phyloP scores from a whole-genome alignment of 495 filamentous ascomycete species.

The Xylaria grammica region DNA sequence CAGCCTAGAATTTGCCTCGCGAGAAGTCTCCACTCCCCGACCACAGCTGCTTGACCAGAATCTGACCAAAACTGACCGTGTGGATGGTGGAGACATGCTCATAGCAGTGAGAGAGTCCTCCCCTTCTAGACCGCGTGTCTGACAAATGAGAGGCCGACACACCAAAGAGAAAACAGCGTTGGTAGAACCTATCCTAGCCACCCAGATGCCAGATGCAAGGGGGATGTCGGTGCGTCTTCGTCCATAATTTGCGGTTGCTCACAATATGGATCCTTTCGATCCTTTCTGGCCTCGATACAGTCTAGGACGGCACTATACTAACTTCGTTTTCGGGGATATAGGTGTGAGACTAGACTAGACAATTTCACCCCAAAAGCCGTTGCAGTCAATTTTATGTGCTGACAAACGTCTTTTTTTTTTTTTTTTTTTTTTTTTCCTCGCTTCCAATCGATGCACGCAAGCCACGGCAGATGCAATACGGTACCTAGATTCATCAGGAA shows the following conservation, averaged over 20 bases:
- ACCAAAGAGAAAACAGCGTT: conserved; percentile 4
- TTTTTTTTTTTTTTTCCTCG: background rate
- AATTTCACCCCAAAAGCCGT: background rate
- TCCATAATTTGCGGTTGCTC: conserved; percentile 7
- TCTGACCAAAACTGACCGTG: background rate
- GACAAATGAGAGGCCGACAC: conserved; percentile 36
- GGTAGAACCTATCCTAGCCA: background rate
- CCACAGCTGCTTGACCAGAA: background rate
- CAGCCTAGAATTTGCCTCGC: background rate
- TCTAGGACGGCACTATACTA: conserved; percentile 11
- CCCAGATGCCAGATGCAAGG: conserved; percentile 4
- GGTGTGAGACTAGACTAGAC: background rate
- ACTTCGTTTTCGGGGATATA: conserved; percentile 2
- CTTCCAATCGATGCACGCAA: background rate
- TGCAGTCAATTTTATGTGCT: background rate
- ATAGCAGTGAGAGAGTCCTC: too few relatives aligned
- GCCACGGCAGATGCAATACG: too few relatives aligned
- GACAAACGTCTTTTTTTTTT: background rate
- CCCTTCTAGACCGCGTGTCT: conserved; percentile 27
- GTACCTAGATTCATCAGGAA: background rate
- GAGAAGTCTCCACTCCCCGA: background rate
- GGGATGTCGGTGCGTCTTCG: background rate
- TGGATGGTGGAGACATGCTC: conserved; percentile 9
- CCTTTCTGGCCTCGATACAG: background rate
- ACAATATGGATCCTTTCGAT: conserved; percentile 11